Evolutionary conservation across 495 filamentous ascomycete species (phyloP), one percentile per base, ranked within the genome.

Genomic region (Talaromyces trachyspermus): DNA sequence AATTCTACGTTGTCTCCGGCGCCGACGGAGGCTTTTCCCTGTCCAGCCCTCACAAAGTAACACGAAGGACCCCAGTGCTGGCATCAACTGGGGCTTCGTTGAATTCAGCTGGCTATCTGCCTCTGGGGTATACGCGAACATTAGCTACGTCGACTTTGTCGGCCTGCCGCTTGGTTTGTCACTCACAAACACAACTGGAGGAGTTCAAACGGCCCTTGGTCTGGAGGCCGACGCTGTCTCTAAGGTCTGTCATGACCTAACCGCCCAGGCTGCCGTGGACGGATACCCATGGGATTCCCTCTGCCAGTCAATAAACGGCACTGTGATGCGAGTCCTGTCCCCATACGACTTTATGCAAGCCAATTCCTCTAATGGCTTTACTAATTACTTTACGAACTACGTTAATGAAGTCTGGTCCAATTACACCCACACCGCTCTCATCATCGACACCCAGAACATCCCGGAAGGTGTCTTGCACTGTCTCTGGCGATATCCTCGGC

Each of bases 101-200:
- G 70, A 74, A 48, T 58, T 74, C 12, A 66, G 65, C 11, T 63
- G 66, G 29, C 69, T 56, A 0, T 53, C 54, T n/a, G 53, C 60
- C 33, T 48, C 49, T 15, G 62, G 59, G 3, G 57, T 73, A 15
- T 74, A 54, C 20, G 66, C 65, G 52, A 70, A 74, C 53, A 65
- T 74, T 43, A 65, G 57, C 37, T 72, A 66, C 46, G 70, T 74
- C 15, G 71, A 74, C 49, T 74, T 74, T 46, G 69, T 72, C 49
- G 68, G 68, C 29, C 50, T 72, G 6, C 50, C 61, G 20, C 57
- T 73, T 30, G 60, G 64, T 14, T 66, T 73, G 58, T 56, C 47
- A 17, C 42, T 74, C 12, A 63, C 55, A 19, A 50, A 58, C 17
- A 52, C 46, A 25, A 53, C 73, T 39, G 62, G 61, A n/a, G 43